Base-by-base conservation (phyloP, 768 basidiomycete genomes). In the Mycena vitilis region DNA sequence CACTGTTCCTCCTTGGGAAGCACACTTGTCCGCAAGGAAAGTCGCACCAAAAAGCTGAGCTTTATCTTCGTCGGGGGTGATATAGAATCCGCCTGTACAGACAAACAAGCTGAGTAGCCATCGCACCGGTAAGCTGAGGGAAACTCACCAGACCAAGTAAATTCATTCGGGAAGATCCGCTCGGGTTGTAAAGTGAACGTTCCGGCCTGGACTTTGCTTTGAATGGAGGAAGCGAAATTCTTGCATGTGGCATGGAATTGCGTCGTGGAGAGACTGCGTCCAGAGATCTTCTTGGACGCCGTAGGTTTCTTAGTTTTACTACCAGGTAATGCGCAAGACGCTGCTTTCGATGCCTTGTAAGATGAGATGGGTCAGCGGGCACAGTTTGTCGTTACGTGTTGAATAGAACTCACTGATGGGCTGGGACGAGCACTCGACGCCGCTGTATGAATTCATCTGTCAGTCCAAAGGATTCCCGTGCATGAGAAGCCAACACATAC, bases 191-290 rank as follows among this genome's bases (percentile, higher is more conserved):
- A 20, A 16, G 52, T 18, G 52, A 53, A 53, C 30, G 52, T 53
- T 6, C 52, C 52, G 12, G 52, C 52, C 34, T 16, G 30, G 8
- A 65, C n/a, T 18, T 16, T n/a, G 51, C 49, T 49, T 30, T 65
- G 25, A 47, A 65, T 58, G 9, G 47, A 57, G 5, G 56, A 3
- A n/a, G 64, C 64, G 47, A 60, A 65, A 10, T 48, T 59, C 47
- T 49, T 59, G 64, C 64, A 65, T 7, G 64, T 65, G 2, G 64
- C 64, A 22, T 65, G 64, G 56, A 65, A 65, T 22, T 65, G 64
- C 5, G 42, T 65, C 20, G 30, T 5, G 10, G 54, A 16, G 44
- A 65, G 7, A 16, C 44, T 16, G 44, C 63, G 63, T 7, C 54
- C 44, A 16, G 2, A 20, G 8, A 63, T 5, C 60, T 49, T 60